These are phyloP conservation scores for Arabidopsis lyrata DNA, from an alignment of 441 rosid species.

Conservation along the genomic window DNA sequence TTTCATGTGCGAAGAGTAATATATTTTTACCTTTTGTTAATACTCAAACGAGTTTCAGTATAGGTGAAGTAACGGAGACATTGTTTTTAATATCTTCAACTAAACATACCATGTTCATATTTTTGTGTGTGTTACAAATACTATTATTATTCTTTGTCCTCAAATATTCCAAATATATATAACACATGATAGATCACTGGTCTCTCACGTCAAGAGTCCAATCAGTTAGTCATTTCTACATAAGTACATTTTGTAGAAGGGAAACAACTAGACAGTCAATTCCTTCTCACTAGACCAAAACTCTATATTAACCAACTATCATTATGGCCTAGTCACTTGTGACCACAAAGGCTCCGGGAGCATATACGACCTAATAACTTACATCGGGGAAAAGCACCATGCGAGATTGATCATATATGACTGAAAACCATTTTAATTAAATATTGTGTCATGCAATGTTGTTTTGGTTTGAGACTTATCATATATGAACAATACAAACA, in stretches of 20 bases:
- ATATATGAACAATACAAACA: no score
- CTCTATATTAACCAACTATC: no score
- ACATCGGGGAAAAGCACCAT: no score
- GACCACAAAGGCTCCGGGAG: no score
- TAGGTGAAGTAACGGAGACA: background rate
- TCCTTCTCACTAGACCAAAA: background rate
- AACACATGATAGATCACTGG: constrained; percentile 4
- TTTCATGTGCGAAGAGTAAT: background rate
- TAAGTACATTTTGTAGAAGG: background rate
- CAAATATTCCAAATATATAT: background rate
- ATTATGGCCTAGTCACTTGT: no score
- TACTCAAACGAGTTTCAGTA: background rate
- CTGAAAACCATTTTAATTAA: no score
- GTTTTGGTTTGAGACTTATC: no score
- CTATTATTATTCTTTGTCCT: background rate
- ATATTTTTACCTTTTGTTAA: background rate
- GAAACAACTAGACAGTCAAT: background rate
- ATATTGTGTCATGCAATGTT: no score
- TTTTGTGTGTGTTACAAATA: background rate
- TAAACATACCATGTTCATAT: background rate
- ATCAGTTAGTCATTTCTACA: background rate
- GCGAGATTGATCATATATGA: no score
- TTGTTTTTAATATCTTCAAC: background rate
- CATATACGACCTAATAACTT: no score
- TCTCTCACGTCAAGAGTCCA: constrained; percentile 2